Evolutionary conservation across 768 basidiomycete genomes (phyloP).

Genomic region (Lactifluus rugatus): DNA sequence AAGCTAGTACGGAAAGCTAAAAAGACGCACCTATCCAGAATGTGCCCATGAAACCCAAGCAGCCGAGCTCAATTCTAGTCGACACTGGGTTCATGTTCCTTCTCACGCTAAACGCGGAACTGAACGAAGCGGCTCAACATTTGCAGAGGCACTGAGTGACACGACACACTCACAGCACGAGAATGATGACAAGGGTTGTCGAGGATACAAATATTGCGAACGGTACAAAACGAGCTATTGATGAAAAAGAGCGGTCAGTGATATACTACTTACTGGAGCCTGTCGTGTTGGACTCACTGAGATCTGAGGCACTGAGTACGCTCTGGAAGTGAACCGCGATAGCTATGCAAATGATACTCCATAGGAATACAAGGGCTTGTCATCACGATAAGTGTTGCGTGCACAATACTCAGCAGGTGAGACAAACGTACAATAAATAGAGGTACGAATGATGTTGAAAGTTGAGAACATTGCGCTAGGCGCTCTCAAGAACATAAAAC

Average conservation of each 20-base stretch:
- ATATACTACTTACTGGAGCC: background rate
- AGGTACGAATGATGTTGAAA: conserved; percentile 60
- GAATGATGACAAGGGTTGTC: conserved; percentile 57
- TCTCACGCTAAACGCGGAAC: conserved; percentile 55
- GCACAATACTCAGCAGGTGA: background rate
- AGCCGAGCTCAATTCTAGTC: conserved; percentile 65
- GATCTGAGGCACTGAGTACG: conserved; percentile 63
- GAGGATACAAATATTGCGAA: conserved; percentile 76
- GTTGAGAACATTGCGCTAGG: conserved; percentile 50
- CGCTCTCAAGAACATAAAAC: conserved; percentile 10
- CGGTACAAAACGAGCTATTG: conserved; percentile 73
- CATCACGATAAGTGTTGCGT: conserved; percentile 9
- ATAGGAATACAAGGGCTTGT: conserved; percentile 55
- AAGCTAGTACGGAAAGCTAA: background rate
- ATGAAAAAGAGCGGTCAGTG: background rate
- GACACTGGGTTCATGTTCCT: conserved; percentile 67
- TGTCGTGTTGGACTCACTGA: conserved; percentile 44
- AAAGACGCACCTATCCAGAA: conserved; percentile 64
- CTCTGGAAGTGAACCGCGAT: conserved; percentile 72
- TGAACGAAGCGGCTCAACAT: conserved; percentile 23
- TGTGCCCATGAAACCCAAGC: conserved; percentile 57
- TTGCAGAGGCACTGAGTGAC: background rate
- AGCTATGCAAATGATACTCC: conserved; percentile 70
- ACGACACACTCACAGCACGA: conserved; percentile 45
- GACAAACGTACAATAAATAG: conserved; percentile 50